These are phyloP conservation scores for Russula abietina DNA, from an alignment of 768 basidiomycete species.

Conservation along the genomic window DNA sequence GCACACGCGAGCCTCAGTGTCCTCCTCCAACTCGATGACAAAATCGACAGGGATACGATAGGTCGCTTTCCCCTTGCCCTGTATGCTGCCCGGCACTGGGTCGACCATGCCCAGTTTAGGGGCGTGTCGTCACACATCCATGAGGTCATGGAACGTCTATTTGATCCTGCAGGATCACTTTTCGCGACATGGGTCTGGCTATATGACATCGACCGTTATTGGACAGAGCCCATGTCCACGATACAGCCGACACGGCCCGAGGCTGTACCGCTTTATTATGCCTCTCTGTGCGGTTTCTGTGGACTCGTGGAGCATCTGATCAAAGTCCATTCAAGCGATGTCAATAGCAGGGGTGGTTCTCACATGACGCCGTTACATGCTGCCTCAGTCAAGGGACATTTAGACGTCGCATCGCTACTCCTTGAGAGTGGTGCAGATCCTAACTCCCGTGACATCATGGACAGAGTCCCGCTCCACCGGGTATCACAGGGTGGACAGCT, in stretches of 20 bases:
- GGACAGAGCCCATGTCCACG: not conserved
- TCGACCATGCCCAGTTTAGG: not conserved
- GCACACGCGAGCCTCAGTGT: no score
- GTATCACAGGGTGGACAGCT: not conserved
- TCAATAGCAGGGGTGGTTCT: not conserved
- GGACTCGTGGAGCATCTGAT: not conserved
- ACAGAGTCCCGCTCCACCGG: not conserved
- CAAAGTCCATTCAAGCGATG: not conserved
- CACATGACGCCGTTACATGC: not conserved
- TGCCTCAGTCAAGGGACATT: not conserved
- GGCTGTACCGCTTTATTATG: not conserved
- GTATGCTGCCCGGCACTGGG: no score
- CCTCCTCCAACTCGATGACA: no score
- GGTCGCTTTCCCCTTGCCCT: no score
- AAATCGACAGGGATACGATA: no score
- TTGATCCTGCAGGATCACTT: not conserved
- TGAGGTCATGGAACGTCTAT: not conserved
- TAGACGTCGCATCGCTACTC: not conserved
- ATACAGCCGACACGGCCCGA: not conserved
- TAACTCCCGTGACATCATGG: not conserved
- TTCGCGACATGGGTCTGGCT: not conserved
- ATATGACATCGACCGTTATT: not conserved
- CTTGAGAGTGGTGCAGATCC: not conserved
- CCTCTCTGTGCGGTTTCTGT: not conserved
- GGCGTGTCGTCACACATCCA: not conserved